Evolutionary conservation across 805 yeast species (phyloP).

Genomic region (Yamadazyma olivae): DNA sequence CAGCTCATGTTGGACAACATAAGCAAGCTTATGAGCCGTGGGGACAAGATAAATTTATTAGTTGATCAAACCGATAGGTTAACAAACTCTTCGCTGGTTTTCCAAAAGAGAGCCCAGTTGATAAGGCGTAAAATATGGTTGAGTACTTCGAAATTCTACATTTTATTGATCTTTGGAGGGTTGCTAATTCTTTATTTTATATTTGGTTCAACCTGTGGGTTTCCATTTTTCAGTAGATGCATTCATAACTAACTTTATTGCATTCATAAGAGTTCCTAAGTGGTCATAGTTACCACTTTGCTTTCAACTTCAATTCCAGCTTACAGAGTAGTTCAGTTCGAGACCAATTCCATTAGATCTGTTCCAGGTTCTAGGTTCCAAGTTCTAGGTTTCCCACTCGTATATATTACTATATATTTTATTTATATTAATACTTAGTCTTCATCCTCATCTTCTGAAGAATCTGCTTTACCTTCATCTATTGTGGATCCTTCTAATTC

Average conservation of each 20-base stretch:
- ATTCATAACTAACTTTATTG: conserved; percentile 8
- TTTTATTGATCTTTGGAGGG: conserved; percentile 17
- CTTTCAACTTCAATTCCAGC: too few relatives aligned
- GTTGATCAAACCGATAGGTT: conserved; percentile 79
- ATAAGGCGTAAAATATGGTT: conserved; percentile 71
- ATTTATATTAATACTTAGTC: too few relatives aligned
- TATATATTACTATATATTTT: too few relatives aligned
- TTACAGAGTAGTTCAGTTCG: conserved; percentile 4
- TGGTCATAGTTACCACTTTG: too few relatives aligned
- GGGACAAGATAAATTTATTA: conserved; percentile 67
- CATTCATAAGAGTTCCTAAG: too few relatives aligned
- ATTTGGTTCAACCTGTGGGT: conserved; percentile 52
- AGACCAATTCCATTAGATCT: too few relatives aligned
- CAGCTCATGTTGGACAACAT: conserved; percentile 71
- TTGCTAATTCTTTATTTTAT: conserved; percentile 41
- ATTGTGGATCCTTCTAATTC: conserved; percentile 28
- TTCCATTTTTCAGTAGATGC: conserved; percentile 46
- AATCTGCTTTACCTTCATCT: conserved; percentile 11
- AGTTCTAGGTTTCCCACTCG: too few relatives aligned
- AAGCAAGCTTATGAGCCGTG: conserved; percentile 69
- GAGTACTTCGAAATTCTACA: conserved; percentile 48
- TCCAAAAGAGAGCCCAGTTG: conserved; percentile 64
- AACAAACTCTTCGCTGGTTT: conserved; percentile 62
- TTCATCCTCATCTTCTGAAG: conserved; percentile 13
- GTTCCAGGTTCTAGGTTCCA: too few relatives aligned